These are phyloP conservation scores for Monilinia fructigena DNA, from an alignment of 2,329 filamentous ascomycete species.

Conservation along the genomic window DNA sequence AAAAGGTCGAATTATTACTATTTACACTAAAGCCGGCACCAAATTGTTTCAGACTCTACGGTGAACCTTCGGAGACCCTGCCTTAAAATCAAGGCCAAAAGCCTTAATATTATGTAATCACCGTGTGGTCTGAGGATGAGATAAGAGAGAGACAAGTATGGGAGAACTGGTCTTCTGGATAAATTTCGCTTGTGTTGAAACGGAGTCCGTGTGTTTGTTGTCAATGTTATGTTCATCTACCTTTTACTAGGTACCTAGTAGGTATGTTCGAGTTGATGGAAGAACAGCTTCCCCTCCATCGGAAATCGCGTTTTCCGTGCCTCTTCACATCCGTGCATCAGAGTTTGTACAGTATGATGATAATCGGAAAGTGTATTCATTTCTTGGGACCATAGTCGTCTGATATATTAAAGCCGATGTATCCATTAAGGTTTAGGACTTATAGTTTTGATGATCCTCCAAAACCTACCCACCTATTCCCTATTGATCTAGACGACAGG, in stretches of 20 bases:
- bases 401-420: background rate
- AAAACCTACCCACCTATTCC: no score
- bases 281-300: background rate
- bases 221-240: no score
- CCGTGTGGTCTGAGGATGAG: no score
- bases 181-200: conserved; percentile 19
- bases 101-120: no score
- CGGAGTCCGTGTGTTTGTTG: background rate
- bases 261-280: background rate
- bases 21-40: no score
- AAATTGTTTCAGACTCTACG: no score
- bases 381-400: background rate
- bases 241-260: no score
- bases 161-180: background rate
- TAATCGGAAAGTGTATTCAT: background rate
- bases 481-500: no score
- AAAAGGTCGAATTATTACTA: no score
- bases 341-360: background rate
- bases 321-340: background rate
- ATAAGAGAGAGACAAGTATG: no score
- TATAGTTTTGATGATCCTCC: background rate
- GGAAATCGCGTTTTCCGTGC: conserved; percentile 12
- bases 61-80: no score
- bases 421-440: background rate
- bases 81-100: no score